Percentiles rank a stretch among this genome's conserved stretches.
Evolutionary conservation across 2,329 filamentous ascomycete species (phyloP).

Genomic region (Xylaria sp.): DNA sequence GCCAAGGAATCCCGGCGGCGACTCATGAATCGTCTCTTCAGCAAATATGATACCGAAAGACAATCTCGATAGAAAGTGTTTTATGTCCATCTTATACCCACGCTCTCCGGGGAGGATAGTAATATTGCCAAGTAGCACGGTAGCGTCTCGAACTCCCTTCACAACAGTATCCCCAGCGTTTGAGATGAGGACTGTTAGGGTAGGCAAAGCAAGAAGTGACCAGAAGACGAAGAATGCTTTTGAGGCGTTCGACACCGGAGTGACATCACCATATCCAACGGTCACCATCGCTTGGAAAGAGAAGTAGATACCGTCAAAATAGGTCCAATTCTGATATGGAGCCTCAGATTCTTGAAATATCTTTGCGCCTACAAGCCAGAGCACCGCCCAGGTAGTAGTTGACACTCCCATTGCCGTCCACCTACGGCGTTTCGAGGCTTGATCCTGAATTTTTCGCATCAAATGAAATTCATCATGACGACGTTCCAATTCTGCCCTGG

Average conservation of each 20-base stretch:
- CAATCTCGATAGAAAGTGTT: conserved; percentile 55
- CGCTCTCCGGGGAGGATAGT: conserved; percentile 70
- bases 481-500: conserved; percentile 63
- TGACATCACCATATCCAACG: conserved; percentile 85
- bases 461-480: conserved; percentile 77
- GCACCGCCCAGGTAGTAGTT: conserved; percentile 71
- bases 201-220: conserved; percentile 85
- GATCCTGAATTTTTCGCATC: conserved; percentile 82
- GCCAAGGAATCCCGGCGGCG: conserved; percentile 56
- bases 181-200: conserved; percentile 86
- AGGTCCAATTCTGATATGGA: conserved; percentile 70
- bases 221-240: conserved; percentile 94
- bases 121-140: conserved; percentile 65
- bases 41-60: conserved; percentile 57
- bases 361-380: conserved; percentile 84
- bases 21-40: conserved; percentile 52
- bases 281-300: conserved; percentile 85
- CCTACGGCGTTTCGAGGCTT: conserved; percentile 71
- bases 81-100: conserved; percentile 58
- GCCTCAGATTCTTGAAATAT: conserved; percentile 71
- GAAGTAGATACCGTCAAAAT: conserved; percentile 87
- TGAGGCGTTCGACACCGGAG: conserved; percentile 79
- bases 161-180: conserved; percentile 88
- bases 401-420: conserved; percentile 81
- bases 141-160: conserved; percentile 65